These are phyloP conservation scores for Nitzschia putrida DNA, from an alignment of 108 stramenopile species.

Conservation along the genomic window DNA sequence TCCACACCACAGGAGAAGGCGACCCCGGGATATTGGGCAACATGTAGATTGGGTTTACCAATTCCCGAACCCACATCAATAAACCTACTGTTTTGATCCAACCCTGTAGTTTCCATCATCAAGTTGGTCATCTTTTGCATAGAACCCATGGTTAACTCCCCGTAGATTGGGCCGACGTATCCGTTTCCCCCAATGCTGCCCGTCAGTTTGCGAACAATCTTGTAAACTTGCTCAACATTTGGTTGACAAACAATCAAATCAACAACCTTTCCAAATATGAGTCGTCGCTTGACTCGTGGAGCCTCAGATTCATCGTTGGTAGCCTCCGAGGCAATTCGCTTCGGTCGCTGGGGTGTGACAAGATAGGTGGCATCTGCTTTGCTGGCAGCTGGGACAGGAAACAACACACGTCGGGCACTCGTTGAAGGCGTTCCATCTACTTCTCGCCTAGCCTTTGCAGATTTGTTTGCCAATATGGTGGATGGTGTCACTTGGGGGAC, in stretches of 20 bases:
- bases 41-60: constrained; percentile 97
- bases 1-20: constrained; percentile 92
- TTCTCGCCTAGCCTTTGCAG: background rate
- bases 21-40: constrained; percentile 86
- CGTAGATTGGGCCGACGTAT: constrained; percentile 89
- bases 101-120: constrained; percentile 78
- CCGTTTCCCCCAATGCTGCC: constrained; percentile 92
- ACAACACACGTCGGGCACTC: constrained; percentile 11
- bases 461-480: background rate
- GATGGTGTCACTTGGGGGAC: constrained; percentile 13
- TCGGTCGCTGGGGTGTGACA: constrained; percentile 6
- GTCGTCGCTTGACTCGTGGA: constrained; percentile 40
- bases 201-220: constrained; percentile 71
- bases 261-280: constrained; percentile 47
- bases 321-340: background rate
- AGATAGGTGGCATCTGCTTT: background rate
- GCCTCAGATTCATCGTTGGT: background rate
- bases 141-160: constrained; percentile 86
- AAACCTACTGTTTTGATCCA: constrained; percentile 78
- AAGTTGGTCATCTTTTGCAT: constrained; percentile 90
- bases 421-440: background rate
- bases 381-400: background rate
- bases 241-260: constrained; percentile 35
- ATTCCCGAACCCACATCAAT: constrained; percentile 97
- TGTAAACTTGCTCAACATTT: constrained; percentile 60